Evolutionary conservation across 768 basidiomycete genomes (phyloP).

Genomic region (Lentinula boryana): DNA sequence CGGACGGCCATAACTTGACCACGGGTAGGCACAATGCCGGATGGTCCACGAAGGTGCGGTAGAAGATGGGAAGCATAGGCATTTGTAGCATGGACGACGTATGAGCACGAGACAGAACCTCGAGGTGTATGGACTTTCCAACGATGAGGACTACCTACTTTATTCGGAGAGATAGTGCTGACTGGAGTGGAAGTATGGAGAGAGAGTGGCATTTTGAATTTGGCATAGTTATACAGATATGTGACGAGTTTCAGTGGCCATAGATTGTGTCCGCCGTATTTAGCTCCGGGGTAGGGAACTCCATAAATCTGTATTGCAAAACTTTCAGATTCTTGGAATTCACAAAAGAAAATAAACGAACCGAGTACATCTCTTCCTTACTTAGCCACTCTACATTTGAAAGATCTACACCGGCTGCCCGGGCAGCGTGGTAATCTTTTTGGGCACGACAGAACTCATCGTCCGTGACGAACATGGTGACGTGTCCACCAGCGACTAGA

Average conservation of each 20-base stretch:
- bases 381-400: conserved; percentile 39
- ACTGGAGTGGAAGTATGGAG: conserved; percentile 77
- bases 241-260: conserved; percentile 84
- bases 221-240: conserved; percentile 45
- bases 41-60: conserved; percentile 52
- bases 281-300: conserved; percentile 44
- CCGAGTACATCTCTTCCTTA: conserved; percentile 40
- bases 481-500: conserved; percentile 51
- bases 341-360: conserved; percentile 19
- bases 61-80: conserved; percentile 75
- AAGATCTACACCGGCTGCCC: conserved; percentile 43
- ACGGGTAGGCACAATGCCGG: conserved; percentile 62
- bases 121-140: conserved; percentile 63
- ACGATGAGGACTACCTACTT: conserved; percentile 19
- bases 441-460: conserved; percentile 31
- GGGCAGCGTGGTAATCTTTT: conserved; percentile 49
- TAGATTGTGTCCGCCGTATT: conserved; percentile 54
- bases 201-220: conserved; percentile 6
- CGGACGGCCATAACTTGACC: conserved; percentile 56
- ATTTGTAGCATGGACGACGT: conserved; percentile 84
- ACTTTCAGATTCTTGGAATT: not conserved
- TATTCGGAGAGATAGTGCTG: conserved; percentile 28
- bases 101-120: conserved; percentile 52
- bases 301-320: conserved; percentile 18
- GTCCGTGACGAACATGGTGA: conserved; percentile 41